Conservation (phyloP, 768 basidiomycete genomes). For the Hirschioporus abietinus region DNA sequence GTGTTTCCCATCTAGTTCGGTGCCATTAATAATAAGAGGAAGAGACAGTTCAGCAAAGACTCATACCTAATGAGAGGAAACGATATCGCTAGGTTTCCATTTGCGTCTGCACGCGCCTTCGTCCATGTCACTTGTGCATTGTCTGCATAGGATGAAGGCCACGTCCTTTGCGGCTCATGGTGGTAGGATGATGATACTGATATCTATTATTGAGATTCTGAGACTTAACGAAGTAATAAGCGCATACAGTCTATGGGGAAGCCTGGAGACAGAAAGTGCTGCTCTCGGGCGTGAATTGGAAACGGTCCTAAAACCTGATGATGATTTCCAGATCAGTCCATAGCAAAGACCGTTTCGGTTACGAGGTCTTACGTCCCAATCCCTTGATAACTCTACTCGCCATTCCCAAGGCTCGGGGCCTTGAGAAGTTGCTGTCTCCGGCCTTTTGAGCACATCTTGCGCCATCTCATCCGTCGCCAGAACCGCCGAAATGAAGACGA, state of each 20-base stretch:
- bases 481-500: neutral
- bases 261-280: constrained; percentile 74
- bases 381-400: constrained; percentile 17
- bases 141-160: constrained; percentile 68
- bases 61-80: constrained; percentile 57
- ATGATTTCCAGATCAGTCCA: neutral
- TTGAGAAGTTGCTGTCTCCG: neutral
- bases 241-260: constrained; percentile 62
- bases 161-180: constrained; percentile 32
- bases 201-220: constrained; percentile 7
- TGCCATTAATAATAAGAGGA: neutral
- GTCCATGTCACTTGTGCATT: constrained; percentile 58
- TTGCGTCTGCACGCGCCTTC: constrained; percentile 30
- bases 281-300: constrained; percentile 79
- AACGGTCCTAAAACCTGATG: constrained; percentile 77
- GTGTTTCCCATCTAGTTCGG: constrained; percentile 54
- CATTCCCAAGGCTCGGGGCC: constrained; percentile 10
- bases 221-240: constrained; percentile 6
- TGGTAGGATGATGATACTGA: constrained; percentile 50
- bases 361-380: constrained; percentile 23
- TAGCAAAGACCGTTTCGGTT: constrained; percentile 1
- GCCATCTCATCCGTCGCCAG: neutral
- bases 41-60: neutral
- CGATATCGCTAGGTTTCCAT: constrained; percentile 53
- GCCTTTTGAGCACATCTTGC: neutral